These are phyloP conservation scores for Celoporthe dispersa DNA, from an alignment of 2,329 filamentous ascomycete species.

Conservation along the genomic window DNA sequence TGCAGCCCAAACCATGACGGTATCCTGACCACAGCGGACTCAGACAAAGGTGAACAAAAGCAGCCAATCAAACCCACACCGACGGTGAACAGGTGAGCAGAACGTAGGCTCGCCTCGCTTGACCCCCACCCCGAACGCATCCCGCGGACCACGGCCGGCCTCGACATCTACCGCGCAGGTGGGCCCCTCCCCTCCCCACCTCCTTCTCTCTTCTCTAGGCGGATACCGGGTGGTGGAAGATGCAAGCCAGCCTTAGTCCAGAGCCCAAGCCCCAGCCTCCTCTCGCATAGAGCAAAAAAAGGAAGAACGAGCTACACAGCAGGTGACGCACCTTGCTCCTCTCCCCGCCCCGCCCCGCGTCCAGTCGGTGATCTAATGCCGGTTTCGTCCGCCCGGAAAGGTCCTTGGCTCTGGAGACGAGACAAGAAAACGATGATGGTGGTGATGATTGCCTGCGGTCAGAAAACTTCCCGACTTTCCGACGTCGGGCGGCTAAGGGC, in stretches of 20 bases:
- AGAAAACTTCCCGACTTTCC: conserved; percentile 9
- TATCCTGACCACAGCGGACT: no score
- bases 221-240: not conserved
- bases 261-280: not conserved
- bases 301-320: not conserved
- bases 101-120: not conserved
- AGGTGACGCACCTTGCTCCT: not conserved
- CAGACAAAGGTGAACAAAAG: not conserved
- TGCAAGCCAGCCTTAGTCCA: not conserved
- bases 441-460: not conserved
- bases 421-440: not conserved
- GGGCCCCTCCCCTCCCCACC: not conserved
- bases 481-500: not conserved
- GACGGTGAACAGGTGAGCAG: not conserved
- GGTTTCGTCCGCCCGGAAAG: conserved; percentile 3
- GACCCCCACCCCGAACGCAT: conserved; percentile 7
- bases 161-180: not conserved
- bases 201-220: no score
- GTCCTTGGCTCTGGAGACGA: not conserved
- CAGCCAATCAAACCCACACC: not conserved
- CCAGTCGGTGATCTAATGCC: not conserved
- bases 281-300: not conserved
- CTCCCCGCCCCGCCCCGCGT: not conserved
- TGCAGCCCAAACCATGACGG: no score
- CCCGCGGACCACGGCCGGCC: conserved; percentile 10